A percentile compares a stretch with the other conserved stretches of the same genome.
phyloP scores from a whole-genome alignment of 495 filamentous ascomycete genomes.

The Tetracladium setigerum region DNA sequence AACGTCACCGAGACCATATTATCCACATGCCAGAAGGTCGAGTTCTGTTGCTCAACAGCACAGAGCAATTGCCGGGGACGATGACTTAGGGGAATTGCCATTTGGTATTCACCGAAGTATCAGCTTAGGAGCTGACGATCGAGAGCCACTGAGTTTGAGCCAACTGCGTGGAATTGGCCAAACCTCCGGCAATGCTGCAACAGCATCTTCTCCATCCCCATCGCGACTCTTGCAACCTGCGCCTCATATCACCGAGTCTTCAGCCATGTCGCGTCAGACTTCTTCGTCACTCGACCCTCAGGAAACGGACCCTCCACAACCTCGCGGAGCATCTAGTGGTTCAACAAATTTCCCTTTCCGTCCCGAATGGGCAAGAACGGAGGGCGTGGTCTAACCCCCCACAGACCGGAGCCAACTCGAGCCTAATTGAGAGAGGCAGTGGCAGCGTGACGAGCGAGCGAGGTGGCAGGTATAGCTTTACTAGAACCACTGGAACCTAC shows the following conservation, averaged over 20 bases:
- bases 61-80: conserved; percentile 38
- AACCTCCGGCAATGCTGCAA: conserved; percentile 17
- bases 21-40: conserved; percentile 56
- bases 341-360: conserved; percentile 24
- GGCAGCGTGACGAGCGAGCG: conserved; percentile 45
- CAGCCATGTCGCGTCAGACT: conserved; percentile 33
- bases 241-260: conserved; percentile 32
- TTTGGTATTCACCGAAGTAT: conserved; percentile 64
- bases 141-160: conserved; percentile 51
- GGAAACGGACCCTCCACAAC: conserved; percentile 22
- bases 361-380: conserved; percentile 23
- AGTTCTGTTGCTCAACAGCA: conserved; percentile 74
- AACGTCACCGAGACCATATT: conserved; percentile 59
- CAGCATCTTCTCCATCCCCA: conserved; percentile 22
- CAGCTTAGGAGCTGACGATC: conserved; percentile 65
- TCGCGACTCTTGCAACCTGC: conserved; percentile 35
- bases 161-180: conserved; percentile 42
- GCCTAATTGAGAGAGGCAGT: conserved; percentile 41
- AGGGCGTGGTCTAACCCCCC: conserved; percentile 25
- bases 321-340: conserved; percentile 16
- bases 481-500: conserved; percentile 23
- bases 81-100: conserved; percentile 55
- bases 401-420: conserved; percentile 30
- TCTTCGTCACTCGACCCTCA: conserved; percentile 31
- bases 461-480: conserved; percentile 34